Conservation (phyloP, 768 basidiomycete species). For the Glaciozyma antarctica region DNA sequence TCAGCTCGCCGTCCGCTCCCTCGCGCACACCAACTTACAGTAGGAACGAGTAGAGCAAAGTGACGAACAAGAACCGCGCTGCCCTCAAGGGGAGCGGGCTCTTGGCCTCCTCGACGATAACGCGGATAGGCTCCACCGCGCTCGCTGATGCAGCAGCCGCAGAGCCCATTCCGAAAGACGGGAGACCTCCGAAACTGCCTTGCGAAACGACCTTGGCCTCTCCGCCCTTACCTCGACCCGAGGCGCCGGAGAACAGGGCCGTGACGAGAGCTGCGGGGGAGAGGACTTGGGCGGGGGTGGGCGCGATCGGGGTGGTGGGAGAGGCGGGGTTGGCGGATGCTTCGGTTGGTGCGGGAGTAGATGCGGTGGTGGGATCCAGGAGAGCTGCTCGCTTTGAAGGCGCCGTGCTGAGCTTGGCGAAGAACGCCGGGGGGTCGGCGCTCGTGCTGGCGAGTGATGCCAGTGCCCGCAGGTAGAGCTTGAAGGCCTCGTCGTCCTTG, state of each 20-base stretch:
- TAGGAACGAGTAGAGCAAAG: conserved; percentile 27
- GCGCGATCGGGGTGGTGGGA: not conserved
- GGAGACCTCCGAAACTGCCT: conserved; percentile 16
- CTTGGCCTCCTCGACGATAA: conserved; percentile 72
- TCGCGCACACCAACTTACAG: conserved; percentile 42
- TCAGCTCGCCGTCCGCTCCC: not conserved
- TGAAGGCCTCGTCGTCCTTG: conserved; percentile 61
- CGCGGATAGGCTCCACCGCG: conserved; percentile 58
- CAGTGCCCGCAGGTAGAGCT: conserved; percentile 62
- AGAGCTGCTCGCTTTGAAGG: conserved; percentile 15
- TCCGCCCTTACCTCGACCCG: conserved; percentile 14
- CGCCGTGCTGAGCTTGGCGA: conserved; percentile 34
- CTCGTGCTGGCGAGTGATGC: conserved; percentile 42
- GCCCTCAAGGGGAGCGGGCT: conserved; percentile 32
- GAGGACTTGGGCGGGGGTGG: not conserved
- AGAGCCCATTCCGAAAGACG: conserved; percentile 32
- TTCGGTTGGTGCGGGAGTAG: conserved; percentile 14
- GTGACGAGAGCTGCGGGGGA: conserved; percentile 39
- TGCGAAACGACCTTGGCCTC: conserved; percentile 23
- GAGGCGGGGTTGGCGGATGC: conserved; percentile 7
- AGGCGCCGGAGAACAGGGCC: conserved; percentile 21
- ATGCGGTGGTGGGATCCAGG: conserved; percentile 1
- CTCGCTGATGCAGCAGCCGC: conserved; percentile 39
- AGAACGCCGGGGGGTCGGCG: conserved; percentile 57
- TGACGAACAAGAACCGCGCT: conserved; percentile 21